Evolutionary conservation across 371 early-diverging fungal species (phyloP).

Genomic region (Batrachochytrium dendrobatidis): DNA sequence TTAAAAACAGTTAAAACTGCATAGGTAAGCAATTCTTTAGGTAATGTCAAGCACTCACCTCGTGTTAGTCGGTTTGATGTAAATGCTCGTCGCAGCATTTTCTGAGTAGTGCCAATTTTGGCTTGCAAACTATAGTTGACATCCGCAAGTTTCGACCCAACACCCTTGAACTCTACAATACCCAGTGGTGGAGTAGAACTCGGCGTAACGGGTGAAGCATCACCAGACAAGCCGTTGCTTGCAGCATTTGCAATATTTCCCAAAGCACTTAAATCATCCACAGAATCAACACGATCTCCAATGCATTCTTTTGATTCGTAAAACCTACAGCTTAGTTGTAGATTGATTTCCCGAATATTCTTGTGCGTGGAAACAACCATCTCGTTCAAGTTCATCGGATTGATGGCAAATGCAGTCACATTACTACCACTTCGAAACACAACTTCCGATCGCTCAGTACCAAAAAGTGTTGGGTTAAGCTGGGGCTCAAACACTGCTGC

Average conservation of each 20-base stretch:
- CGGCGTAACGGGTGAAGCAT: no score
- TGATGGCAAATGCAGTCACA: slow-evolving; percentile 31
- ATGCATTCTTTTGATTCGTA: slow-evolving; percentile 5
- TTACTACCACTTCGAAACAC: slow-evolving; percentile 22
- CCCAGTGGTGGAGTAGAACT: no score
- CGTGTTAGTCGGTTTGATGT: neutral
- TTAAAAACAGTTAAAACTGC: no score
- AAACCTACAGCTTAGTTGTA: slow-evolving; percentile 17
- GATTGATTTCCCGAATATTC: slow-evolving; percentile 37
- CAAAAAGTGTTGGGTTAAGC: no score
- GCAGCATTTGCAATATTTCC: no score
- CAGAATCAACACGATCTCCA: neutral
- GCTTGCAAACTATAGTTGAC: no score
- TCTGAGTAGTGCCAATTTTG: neutral
- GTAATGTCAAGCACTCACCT: neutral
- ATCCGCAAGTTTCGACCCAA: no score
- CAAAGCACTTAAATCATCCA: no score
- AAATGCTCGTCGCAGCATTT: neutral
- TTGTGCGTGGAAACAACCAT: slow-evolving; percentile 38
- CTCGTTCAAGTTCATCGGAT: slow-evolving; percentile 34
- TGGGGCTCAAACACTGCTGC: no score
- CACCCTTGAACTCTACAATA: no score
- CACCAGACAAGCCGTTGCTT: no score
- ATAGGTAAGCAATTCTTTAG: neutral
- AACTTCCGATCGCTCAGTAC: slow-evolving; percentile 8